phyloP scores from a whole-genome alignment of 352 stramenopile species.

The Phytophthora meadii region DNA sequence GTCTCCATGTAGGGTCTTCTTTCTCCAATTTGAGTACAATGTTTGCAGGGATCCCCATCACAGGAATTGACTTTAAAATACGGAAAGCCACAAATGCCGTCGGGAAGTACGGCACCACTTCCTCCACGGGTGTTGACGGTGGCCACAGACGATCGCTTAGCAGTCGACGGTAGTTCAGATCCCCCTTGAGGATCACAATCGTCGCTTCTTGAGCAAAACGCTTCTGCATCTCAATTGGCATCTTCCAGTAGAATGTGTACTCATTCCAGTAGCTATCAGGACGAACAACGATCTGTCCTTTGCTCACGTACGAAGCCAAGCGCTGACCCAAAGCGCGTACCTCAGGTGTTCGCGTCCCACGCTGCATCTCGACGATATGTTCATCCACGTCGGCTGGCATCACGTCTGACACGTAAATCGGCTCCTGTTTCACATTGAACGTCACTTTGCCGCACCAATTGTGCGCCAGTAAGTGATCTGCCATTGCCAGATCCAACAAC shows the following conservation, averaged over 20 bases:
- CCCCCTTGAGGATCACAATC: conserved; percentile 97
- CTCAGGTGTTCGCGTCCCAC: conserved; percentile 27
- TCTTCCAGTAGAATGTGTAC: conserved; percentile 75
- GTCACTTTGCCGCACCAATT: conserved; percentile 60
- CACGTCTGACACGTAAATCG: conserved; percentile 83
- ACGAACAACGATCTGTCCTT: conserved; percentile 23
- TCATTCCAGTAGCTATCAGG: conserved; percentile 65
- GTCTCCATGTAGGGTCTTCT: conserved; percentile 63
- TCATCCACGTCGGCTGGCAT: conserved; percentile 58
- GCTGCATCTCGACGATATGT: conserved; percentile 59
- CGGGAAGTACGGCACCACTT: conserved; percentile 83
- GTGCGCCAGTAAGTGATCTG: conserved; percentile 62
- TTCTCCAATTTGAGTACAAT: conserved; percentile 44
- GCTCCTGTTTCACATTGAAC: conserved; percentile 75
- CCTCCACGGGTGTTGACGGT: conserved; percentile 78
- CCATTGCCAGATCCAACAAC: conserved; percentile 66
- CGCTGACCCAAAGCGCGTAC: conserved; percentile 52
- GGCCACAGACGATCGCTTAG: conserved; percentile 93
- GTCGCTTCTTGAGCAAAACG: conserved; percentile 45
- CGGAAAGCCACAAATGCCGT: conserved; percentile 64
- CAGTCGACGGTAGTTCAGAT: conserved; percentile 97
- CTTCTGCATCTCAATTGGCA: conserved; percentile 42
- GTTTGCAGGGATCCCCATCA: conserved; percentile 51
- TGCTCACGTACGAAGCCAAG: conserved; percentile 41
- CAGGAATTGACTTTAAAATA: conserved; percentile 73